Evolutionary conservation across 805 yeast species (phyloP), one percentile per base, ranked within the genome.

Genomic region (Lipomyces orientalis): DNA sequence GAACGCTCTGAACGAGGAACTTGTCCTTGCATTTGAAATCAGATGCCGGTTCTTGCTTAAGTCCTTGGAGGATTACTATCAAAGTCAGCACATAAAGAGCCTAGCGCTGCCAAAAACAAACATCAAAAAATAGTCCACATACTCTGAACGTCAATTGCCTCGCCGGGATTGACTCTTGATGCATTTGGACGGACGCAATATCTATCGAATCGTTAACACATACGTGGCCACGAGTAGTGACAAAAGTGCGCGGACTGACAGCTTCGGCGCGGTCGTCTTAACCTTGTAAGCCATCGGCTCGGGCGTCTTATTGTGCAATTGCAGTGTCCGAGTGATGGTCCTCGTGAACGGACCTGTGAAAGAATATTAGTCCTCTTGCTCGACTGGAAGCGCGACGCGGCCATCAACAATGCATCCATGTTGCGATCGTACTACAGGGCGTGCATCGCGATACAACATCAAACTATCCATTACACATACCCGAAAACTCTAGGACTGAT

Each of bases 151-250:
- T 90, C 87, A 62, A 88, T 80, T 31, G 88, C 78, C 71, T 86
- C 85, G 46, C 96, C 95, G 14, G 98, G 93, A 35, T 82, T 83
- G 65, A 95, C 83, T 46, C 89, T 79, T 16, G 95, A 87, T 67
- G 98, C 94, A 79, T 93, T 95, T 70, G 99, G 99, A 81, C 97
- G 89, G 62, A 95, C 98, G 79, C 97, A 91, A 83, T 93, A 85
- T 39, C 75, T 72, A 51, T 64, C 31, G 9, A 52, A 37, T 34
- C 10, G 59, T 22, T 22, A 34, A n/a, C 34, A 25, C 33, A 10
- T 25, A 22, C 34, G 8, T 1, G 19, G 29, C 54, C 54, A n/a
- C 54, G 29, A 10, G 14, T 31, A 22, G 29, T 25, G 7, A 5
- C 39, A 49, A 29, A 59, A 64, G 60, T 31, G 57, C 49, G 49